Conservation (phyloP, 2,329 filamentous ascomycete genomes). For the Botrytis elliptica region DNA sequence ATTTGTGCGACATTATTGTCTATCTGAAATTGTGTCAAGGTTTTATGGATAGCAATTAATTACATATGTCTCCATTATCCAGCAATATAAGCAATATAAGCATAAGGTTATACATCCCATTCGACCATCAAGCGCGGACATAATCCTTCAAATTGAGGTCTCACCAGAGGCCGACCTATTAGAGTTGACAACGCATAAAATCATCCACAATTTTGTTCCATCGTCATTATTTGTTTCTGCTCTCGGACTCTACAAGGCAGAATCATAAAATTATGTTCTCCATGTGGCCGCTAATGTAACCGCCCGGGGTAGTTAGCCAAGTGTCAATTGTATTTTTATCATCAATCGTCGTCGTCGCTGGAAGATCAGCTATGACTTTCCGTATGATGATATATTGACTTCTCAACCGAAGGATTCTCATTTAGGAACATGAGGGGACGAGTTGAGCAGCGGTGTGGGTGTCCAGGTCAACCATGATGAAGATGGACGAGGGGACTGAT, state of each 20-base stretch:
- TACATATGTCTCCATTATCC: not conserved
- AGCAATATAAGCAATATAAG: not conserved
- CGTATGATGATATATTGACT: not conserved
- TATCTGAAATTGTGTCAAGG: not conserved
- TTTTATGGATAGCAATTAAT: not conserved
- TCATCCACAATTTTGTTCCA: not conserved
- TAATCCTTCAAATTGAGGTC: slow-evolving; percentile 13
- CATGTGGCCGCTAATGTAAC: slow-evolving; percentile 2
- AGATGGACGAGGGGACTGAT: slow-evolving; percentile 2
- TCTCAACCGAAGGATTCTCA: not conserved
- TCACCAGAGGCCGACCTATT: slow-evolving; percentile 3
- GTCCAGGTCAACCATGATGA: slow-evolving; percentile 20
- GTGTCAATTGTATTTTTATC: not conserved
- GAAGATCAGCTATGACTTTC: not conserved
- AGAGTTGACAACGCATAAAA: not conserved
- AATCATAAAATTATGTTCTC: not conserved
- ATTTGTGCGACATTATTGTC: not conserved
- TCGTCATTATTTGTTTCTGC: not conserved
- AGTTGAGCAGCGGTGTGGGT: slow-evolving; percentile 19
- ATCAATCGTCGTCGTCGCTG: not conserved
- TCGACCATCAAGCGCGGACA: slow-evolving; percentile 15
- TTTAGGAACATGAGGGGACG: slow-evolving; percentile 2
- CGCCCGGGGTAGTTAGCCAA: not conserved
- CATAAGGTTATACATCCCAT: not conserved
- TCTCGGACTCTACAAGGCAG: not conserved